phyloP scores from a whole-genome alignment of 208 protist genomes.

The Trypanosoma vivax region DNA sequence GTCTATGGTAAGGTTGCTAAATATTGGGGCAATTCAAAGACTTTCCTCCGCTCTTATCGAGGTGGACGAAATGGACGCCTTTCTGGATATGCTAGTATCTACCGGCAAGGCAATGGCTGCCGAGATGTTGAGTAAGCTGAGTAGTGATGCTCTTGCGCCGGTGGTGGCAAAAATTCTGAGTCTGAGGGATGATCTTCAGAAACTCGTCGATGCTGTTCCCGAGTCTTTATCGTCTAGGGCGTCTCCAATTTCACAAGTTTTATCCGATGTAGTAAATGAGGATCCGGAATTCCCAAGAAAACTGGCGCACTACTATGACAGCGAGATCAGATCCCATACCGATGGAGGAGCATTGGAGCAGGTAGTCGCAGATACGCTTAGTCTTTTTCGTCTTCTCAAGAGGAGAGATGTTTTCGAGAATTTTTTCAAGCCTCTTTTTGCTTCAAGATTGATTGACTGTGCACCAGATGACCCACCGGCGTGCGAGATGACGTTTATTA shows the following conservation, averaged over 20 bases:
- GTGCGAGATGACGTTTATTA: conserved; percentile 40
- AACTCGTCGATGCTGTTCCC: conserved; percentile 9
- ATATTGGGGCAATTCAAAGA: conserved; percentile 2
- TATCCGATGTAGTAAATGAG: conserved; percentile 34
- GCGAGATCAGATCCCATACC: conserved; percentile 23
- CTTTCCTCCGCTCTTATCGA: conserved; percentile 7
- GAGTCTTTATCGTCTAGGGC: background rate
- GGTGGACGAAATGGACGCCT: conserved; percentile 12
- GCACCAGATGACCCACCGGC: conserved; percentile 31
- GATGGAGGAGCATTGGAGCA: conserved; percentile 13
- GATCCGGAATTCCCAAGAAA: conserved; percentile 37
- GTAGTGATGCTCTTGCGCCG: background rate
- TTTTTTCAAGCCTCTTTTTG: conserved; percentile 42
- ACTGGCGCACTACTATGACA: conserved; percentile 56
- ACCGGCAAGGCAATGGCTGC: conserved; percentile 10
- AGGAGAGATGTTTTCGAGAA: conserved; percentile 68
- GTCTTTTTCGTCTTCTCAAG: conserved; percentile 42
- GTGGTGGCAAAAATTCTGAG: conserved; percentile 13
- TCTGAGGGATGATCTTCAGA: conserved; percentile 7
- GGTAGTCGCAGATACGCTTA: conserved; percentile 28
- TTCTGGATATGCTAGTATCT: conserved; percentile 10
- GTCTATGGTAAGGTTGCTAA: conserved; percentile 13
- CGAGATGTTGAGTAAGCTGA: conserved; percentile 5
- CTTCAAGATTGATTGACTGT: conserved; percentile 46
- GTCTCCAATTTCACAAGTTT: conserved; percentile 9